Evolutionary conservation across 305 asterid genomes (phyloP).

Genomic region (Fraxinus greggii): DNA sequence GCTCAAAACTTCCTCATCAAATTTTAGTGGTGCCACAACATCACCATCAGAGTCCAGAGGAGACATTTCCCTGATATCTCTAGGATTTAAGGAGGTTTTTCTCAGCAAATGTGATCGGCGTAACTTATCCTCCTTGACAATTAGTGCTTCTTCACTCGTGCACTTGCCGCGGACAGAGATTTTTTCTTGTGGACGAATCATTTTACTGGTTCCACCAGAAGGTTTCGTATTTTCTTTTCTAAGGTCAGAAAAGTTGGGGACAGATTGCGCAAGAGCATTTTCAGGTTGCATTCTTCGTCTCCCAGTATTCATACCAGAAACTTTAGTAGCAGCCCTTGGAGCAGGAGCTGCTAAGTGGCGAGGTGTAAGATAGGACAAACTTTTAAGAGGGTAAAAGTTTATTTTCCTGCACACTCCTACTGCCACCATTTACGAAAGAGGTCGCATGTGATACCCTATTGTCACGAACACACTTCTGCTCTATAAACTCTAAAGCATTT

Average conservation of each 20-base stretch:
- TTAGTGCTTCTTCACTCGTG: conserved; percentile 46
- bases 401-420: conserved; percentile 51
- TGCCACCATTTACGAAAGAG: conserved; percentile 41
- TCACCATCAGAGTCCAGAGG: conserved; percentile 49
- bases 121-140: conserved; percentile 65
- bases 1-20: conserved; percentile 50
- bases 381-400: conserved; percentile 51
- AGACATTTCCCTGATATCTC: conserved; percentile 43
- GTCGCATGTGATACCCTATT: conserved; percentile 40
- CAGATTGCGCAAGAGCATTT: conserved; percentile 83
- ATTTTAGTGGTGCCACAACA: conserved; percentile 39
- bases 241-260: background rate
- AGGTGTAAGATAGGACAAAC: conserved; percentile 50
- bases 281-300: conserved; percentile 67
- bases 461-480: conserved; percentile 35
- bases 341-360: conserved; percentile 52
- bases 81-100: conserved; percentile 55
- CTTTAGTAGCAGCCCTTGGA: conserved; percentile 56
- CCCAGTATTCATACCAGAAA: conserved; percentile 43
- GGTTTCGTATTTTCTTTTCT: conserved; percentile 81
- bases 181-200: conserved; percentile 54
- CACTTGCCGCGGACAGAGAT: conserved; percentile 62
- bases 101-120: conserved; percentile 48
- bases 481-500: conserved; percentile 48
- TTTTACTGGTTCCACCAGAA: conserved; percentile 59